Base-by-base conservation (phyloP, 2,329 filamentous ascomycete genomes). In the Nemania sp. region DNA sequence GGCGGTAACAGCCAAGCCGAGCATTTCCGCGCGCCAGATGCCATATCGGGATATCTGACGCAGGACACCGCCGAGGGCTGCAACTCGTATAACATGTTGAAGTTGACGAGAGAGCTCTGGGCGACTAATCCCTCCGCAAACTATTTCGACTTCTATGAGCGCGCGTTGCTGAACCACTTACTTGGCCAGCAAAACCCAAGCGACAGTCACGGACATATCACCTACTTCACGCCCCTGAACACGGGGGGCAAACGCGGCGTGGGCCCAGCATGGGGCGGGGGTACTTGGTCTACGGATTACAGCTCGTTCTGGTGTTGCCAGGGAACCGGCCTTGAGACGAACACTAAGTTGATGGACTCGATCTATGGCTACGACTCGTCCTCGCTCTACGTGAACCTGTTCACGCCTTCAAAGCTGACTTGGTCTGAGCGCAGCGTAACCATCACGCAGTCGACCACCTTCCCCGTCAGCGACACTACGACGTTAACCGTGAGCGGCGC, bases 51-150 rank as follows among this genome's bases (percentile, higher is more conserved):
- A 2, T 75, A 72, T 46, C 67, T 82, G 9, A 65, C 64, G 3
- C 61, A 66, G 0, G 79, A 82, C 61, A 80, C 78, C 0, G 74
- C 72, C 39, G 79, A 82, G 64, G 72, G 72, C 2, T 81, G 79
- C 66, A 81, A 81, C 63, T 78, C 77, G 0, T 80, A 81, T 63
- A 82, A 82, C 60, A 82, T 81, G 79, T 75, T 81, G 40, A 81
- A 81, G 61, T 65, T 82, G 30, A 80, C 79, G 0, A 72, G 77
- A 1, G 77, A 81, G 49, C 70, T 82, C 4, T 82, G 75, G 74
- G 65, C 71, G 1, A 64, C 74, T 26, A 68, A 77, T 23, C 76
- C 77, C 0, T 67, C 67, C 15, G 64, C 73, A 2, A 64, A 67
- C 1, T 80, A 80, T 63, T 80, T 81, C 57, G 78, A 81, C 65